phyloP scores from a whole-genome alignment of 305 asterid species.

The Fraxinus ornus region DNA sequence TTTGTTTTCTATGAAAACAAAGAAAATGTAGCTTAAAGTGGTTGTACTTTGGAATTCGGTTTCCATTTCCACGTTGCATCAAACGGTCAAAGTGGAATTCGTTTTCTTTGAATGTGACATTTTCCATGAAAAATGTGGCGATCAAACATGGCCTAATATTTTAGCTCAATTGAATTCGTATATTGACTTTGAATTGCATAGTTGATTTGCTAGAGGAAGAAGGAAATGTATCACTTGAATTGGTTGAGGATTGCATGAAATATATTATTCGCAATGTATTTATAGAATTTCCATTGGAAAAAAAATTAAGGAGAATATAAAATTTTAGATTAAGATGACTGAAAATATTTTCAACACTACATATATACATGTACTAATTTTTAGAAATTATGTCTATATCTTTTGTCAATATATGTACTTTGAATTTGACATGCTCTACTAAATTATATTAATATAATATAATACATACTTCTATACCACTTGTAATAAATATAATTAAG shows the following conservation, averaged over 20 bases:
- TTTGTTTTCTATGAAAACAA: no score
- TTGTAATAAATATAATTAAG: background rate
- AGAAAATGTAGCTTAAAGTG: no score
- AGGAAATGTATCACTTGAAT: background rate
- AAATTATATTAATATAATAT: no score
- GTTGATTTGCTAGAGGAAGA: background rate
- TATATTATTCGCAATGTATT: background rate
- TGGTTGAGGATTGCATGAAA: background rate
- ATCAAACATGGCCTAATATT: background rate
- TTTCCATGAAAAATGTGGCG: no score
- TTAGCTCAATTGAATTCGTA: background rate
- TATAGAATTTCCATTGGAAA: background rate
- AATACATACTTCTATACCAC: no score
- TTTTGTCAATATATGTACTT: no score
- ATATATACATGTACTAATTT: background rate
- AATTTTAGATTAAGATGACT: background rate
- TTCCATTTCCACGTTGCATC: no score
- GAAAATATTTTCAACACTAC: background rate
- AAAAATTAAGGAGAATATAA: background rate
- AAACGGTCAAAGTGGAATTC: no score
- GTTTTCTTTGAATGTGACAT: no score
- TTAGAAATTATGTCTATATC: background rate
- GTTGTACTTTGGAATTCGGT: no score
- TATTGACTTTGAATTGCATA: background rate
- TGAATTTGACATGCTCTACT: background rate